Evolutionary conservation across 2,329 filamentous ascomycete genomes (phyloP), one percentile per base, ranked within the genome.

Genomic region (Paradendryphiella salina): DNA sequence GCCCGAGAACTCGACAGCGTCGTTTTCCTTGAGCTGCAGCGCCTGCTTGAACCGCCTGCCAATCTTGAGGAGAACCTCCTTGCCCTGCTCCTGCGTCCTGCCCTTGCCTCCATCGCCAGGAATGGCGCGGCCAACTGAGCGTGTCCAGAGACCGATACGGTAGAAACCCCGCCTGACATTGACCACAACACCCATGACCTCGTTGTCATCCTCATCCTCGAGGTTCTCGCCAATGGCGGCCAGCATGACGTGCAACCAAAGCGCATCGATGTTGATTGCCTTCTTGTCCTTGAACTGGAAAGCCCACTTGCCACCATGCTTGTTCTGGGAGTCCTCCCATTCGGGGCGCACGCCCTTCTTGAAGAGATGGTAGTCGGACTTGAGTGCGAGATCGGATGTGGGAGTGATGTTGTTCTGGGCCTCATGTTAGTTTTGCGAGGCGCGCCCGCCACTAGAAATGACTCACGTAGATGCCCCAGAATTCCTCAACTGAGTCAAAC

Each of bases 311-410:
- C 94, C 94, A 66, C 94, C 94, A 75, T 97, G 91, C 84, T 97
- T 99, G 82, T 99, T 99, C 80, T 97, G 91, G 20, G 85, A 82
- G 74, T 99, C 94, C 77, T 99, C 94, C 94, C 94, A 99, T 78
- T 99, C 95, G 29, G 94, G 94, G 59, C 94, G 90, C 57, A 99
- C 90, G 61, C 92, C 92, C 67, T 87, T 88, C 82, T 99, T 99
- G 88, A 99, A 99, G 36, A 99, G 88, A 73, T 99, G 95, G 79
- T 99, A 99, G 76, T 99, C 94, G 71, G 94, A 96, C 81, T 99
- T 99, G 72, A 96, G 86, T 36, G 92, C 90, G 35, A 99, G 87
- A 69, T 97, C 91, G 65, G 93, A 96, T 65, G 95, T 93, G 35
- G 92, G 88, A 42, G 93, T 90, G 74, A 99, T 96, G 77, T 99